Evolutionary conservation across 2,329 filamentous ascomycete genomes (phyloP).

Genomic region (Rachicladosporium sp.): DNA sequence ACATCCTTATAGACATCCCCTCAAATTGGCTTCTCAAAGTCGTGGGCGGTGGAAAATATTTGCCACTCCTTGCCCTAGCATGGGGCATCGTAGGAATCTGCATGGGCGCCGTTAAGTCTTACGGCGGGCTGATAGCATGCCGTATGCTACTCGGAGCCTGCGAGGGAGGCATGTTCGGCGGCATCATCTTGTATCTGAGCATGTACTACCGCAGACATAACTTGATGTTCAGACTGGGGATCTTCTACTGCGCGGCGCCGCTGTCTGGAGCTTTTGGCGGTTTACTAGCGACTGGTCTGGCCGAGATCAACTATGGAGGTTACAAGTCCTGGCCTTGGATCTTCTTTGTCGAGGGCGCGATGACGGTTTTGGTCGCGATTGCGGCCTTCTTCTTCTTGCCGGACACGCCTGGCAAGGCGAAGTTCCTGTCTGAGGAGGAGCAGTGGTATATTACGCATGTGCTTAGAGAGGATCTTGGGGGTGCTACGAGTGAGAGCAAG

Average conservation of each 20-base stretch:
- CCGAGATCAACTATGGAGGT: conserved; percentile 24
- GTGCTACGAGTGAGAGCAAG: conserved; percentile 13
- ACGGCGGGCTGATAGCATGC: conserved; percentile 28
- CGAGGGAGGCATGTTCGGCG: conserved; percentile 29
- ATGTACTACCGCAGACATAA: conserved; percentile 32
- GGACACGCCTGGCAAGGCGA: conserved; percentile 60
- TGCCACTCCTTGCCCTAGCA: conserved; percentile 27
- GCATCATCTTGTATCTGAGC: conserved; percentile 30
- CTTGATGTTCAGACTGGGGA: conserved; percentile 28
- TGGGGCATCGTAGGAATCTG: conserved; percentile 30
- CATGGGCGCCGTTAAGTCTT: conserved; percentile 31
- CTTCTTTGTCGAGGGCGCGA: conserved; percentile 41
- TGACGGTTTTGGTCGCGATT: conserved; percentile 41
- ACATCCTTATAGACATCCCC: conserved; percentile 31
- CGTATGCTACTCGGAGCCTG: conserved; percentile 30
- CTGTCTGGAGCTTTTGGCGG: conserved; percentile 31
- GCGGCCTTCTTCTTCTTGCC: conserved; percentile 43
- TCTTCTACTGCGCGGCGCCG: conserved; percentile 24
- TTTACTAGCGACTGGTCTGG: conserved; percentile 30
- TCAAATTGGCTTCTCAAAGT: conserved; percentile 30
- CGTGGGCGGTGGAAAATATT: conserved; percentile 29
- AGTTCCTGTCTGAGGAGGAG: conserved; percentile 34
- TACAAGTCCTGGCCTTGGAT: conserved; percentile 30
- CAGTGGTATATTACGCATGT: conserved; percentile 17
- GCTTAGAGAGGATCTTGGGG: conserved; percentile 21